phyloP scores from a whole-genome alignment of 2,329 filamentous ascomycete genomes.

The Mollisiaceae sp. region DNA sequence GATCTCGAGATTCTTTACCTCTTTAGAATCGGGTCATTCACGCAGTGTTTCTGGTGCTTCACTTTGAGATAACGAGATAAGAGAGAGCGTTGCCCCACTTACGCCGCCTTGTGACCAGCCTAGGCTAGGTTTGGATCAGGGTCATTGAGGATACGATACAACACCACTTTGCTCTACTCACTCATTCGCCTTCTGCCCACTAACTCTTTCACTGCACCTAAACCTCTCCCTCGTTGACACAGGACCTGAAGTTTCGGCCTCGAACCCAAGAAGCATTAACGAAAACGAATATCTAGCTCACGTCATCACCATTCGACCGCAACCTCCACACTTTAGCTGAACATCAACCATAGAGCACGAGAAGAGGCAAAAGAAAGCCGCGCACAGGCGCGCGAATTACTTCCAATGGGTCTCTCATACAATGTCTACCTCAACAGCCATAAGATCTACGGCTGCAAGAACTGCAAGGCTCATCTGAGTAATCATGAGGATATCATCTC shows the following conservation, averaged over 20 bases:
- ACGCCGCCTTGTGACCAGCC: slow-evolving; percentile 5
- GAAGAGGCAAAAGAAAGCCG: background rate
- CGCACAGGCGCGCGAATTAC: slow-evolving; percentile 10
- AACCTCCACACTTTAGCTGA: background rate
- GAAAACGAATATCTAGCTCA: background rate
- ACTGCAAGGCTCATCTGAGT: slow-evolving; percentile 93
- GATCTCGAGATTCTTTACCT: background rate
- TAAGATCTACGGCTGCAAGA: slow-evolving; percentile 92
- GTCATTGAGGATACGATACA: slow-evolving; percentile 3
- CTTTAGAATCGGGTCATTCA: background rate
- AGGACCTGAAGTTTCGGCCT: background rate
- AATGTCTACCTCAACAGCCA: slow-evolving; percentile 87
- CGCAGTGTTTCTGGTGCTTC: background rate
- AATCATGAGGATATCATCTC: slow-evolving; percentile 97
- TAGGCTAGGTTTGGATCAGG: background rate
- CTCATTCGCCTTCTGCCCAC: background rate
- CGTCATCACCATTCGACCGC: background rate
- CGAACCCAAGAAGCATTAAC: background rate
- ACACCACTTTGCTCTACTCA: background rate
- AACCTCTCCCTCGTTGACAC: background rate
- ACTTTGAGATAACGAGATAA: slow-evolving; percentile 10
- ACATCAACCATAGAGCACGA: background rate
- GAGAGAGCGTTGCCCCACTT: background rate
- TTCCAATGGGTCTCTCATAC: slow-evolving; percentile 82
- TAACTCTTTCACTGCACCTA: background rate